Conservation (phyloP, 1,139 yeast species). For the Lodderomyces elongisporus region DNA sequence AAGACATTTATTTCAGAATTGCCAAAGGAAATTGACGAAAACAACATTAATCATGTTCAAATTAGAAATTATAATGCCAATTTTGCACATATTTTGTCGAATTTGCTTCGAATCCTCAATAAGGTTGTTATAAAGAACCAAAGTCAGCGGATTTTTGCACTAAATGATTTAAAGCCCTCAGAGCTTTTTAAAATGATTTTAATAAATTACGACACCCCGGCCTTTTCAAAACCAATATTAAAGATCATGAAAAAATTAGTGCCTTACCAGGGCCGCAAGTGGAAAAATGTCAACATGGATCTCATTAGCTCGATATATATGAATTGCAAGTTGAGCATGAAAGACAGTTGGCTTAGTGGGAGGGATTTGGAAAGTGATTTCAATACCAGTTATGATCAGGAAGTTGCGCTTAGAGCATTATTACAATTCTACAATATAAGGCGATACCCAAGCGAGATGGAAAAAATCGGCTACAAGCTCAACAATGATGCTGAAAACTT, state of each 20-base stretch:
- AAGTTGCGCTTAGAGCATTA: conserved; percentile 75
- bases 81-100: conserved; percentile 41
- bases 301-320: conserved; percentile 82
- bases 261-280: conserved; percentile 89
- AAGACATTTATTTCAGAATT: conserved; percentile 23
- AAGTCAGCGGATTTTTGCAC: conserved; percentile 50
- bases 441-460: conserved; percentile 38
- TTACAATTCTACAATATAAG: conserved; percentile 72
- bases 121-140: conserved; percentile 42
- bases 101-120: conserved; percentile 41
- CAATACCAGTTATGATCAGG: conserved; percentile 80
- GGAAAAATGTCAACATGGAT: conserved; percentile 94
- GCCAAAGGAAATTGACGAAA: conserved; percentile 22
- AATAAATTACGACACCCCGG: conserved; percentile 52
- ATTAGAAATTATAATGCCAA: conserved; percentile 35
- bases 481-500: conserved; percentile 16
- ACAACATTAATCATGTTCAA: conserved; percentile 25
- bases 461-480: conserved; percentile 48
- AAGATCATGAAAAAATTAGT: conserved; percentile 73
- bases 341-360: conserved; percentile 90
- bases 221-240: conserved; percentile 66
- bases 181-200: conserved; percentile 42
- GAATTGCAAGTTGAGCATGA: conserved; percentile 63
- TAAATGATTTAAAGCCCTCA: conserved; percentile 54
- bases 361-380: conserved; percentile 72